These are phyloP conservation scores for Punica granatum DNA, from an alignment of 345 rosid species.

Conservation along the genomic window DNA sequence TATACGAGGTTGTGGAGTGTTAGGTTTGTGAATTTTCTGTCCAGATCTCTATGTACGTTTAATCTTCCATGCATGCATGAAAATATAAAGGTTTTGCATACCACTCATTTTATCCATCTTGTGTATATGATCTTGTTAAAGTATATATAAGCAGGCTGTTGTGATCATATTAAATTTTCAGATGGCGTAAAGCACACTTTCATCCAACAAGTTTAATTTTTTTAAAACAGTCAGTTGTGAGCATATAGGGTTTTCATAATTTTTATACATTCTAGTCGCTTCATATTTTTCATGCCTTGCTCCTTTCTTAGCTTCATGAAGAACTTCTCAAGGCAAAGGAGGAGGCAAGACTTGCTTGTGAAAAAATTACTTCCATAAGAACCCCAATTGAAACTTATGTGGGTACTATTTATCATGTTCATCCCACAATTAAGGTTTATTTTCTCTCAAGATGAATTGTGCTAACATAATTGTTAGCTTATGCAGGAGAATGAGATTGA, in stretches of 20 bases:
- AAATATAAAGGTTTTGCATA: not conserved
- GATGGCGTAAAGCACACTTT: not conserved
- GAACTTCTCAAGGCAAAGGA: conserved; percentile 58
- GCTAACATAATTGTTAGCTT: conserved; percentile 5
- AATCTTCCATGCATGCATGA: not conserved
- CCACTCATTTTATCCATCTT: not conserved
- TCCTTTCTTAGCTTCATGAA: conserved; percentile 35
- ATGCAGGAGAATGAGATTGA: conserved; percentile 28
- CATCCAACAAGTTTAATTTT: not conserved
- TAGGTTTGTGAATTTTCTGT: not conserved
- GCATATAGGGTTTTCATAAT: not conserved
- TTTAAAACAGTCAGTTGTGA: not conserved
- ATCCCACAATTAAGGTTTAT: not conserved
- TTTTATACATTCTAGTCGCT: not conserved
- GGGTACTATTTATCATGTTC: conserved; percentile 7
- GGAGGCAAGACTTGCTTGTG: conserved; percentile 48
- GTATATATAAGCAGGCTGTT: not conserved
- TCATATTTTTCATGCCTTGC: not conserved
- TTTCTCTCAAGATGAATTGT: not conserved
- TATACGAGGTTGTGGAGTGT: not conserved
- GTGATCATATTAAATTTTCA: not conserved
- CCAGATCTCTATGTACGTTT: not conserved
- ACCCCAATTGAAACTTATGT: conserved; percentile 31
- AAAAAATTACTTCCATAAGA: conserved; percentile 40
- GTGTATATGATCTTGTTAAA: not conserved